These are phyloP conservation scores for Triticum timopheevii DNA, from an alignment of 176 grass and related monocot species.

Conservation along the genomic window DNA sequence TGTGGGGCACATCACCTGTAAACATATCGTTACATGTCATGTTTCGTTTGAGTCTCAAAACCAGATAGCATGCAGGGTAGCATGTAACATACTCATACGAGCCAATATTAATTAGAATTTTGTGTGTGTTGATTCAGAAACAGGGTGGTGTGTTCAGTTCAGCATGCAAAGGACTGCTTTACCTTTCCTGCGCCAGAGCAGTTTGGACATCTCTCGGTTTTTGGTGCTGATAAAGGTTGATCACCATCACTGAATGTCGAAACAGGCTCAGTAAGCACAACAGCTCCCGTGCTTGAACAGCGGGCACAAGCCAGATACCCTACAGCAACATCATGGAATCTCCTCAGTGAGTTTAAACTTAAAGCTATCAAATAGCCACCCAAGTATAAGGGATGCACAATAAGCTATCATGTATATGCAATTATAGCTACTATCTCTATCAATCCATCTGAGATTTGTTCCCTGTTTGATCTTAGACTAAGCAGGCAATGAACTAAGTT, in stretches of 20 bases:
- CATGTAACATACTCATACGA: constrained; percentile 4
- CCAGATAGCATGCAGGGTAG: not conserved
- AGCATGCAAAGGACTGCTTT: not conserved
- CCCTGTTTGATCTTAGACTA: not conserved
- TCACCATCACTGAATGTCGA: constrained; percentile 49
- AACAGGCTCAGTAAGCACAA: constrained; percentile 75
- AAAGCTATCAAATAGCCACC: not conserved
- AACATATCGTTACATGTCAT: not conserved
- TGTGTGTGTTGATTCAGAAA: not conserved
- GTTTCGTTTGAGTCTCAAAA: not conserved
- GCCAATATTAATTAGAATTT: not conserved
- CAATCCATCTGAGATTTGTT: not conserved
- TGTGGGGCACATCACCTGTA: constrained; percentile 99
- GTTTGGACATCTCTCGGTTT: constrained; percentile 86
- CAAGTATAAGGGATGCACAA: not conserved
- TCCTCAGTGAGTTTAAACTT: constrained; percentile 15
- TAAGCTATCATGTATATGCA: not conserved
- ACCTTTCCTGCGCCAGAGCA: constrained; percentile 98
- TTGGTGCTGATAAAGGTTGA: constrained; percentile 67
- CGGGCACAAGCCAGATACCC: constrained; percentile 95
- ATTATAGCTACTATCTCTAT: constrained; percentile 3
- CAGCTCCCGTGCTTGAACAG: constrained; percentile 85
- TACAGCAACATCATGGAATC: constrained; percentile 35
- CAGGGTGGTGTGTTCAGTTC: not conserved
- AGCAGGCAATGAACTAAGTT: constrained; percentile 8